Evolutionary conservation across 208 protist genomes (phyloP).

Genomic region (Crithidia mellificae): DNA sequence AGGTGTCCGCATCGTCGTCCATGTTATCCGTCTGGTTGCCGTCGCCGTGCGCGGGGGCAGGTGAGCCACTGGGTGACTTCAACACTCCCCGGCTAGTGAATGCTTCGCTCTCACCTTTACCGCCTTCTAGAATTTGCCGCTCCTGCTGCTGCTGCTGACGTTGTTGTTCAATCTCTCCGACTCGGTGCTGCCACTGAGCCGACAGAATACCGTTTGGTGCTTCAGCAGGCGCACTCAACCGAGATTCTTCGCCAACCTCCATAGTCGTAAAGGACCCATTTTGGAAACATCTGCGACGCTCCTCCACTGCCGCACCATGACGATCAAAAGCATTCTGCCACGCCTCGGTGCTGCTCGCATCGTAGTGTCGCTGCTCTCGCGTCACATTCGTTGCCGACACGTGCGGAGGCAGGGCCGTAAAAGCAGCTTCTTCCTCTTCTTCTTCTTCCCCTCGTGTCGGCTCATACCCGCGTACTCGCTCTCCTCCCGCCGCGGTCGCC

Average conservation of each 20-base stretch:
- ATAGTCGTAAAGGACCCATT: too few species aligned
- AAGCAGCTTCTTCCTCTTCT: background rate
- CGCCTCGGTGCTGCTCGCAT: background rate
- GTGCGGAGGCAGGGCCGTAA: background rate
- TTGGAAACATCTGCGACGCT: too few species aligned
- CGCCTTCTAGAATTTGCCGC: too few species aligned
- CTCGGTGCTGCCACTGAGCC: background rate
- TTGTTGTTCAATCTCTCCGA: background rate
- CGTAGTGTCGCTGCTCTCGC: background rate
- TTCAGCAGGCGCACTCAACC: background rate
- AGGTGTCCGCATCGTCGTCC: background rate
- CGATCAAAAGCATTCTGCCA: background rate
- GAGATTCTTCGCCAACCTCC: too few species aligned
- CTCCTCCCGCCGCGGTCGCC: too few species aligned
- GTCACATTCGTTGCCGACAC: background rate
- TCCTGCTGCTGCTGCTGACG: background rate
- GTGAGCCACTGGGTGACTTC: background rate
- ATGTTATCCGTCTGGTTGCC: background rate
- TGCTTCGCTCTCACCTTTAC: too few species aligned
- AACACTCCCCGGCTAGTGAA: too few species aligned
- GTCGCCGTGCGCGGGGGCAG: background rate
- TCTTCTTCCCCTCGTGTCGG: too few species aligned
- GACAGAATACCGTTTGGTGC: background rate
- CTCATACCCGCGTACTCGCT: too few species aligned
- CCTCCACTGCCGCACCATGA: slow-evolving; percentile 4